Base-by-base conservation (phyloP, 1,284 basidiomycete genomes). In the Cryptococcus deneoformans region DNA sequence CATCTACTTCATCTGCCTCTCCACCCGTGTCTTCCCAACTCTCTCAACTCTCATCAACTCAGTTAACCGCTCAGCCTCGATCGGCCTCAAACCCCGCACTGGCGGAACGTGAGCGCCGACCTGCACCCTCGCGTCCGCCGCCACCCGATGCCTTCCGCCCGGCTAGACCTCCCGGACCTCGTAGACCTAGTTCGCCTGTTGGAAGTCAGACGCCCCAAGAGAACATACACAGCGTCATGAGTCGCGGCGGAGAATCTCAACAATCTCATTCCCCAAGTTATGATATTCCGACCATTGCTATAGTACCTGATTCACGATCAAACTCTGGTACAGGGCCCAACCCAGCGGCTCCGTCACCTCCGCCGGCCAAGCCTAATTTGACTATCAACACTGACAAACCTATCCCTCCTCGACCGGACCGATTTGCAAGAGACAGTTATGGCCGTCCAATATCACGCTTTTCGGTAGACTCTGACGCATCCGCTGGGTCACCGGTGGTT, bases 111-210 rank as follows among this genome's bases (percentile, higher is more conserved):
- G 51, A 57, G 52, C 37, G 54, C 54, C 12, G 53, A 49, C 20
- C 60, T 16, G 63, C 61, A 46, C 57, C 68, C 8, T 53, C 56
- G 47, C 57, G 69, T 20, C 73, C 76, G 6, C 66, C 75, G 0
- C 76, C 77, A 6, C 74, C 78, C 7, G 75, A 78, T 51, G 77
- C 77, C 8, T 79, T 79, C 52, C 65, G 76, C n/a, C 75, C 77
- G 60, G 50, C 59, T 65, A 29, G 52, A 39, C 58, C 55, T 38
- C 57, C 52, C 12, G 57, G 48, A 36, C 43, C 56, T 20, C 46
- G 53, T 34, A 29, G 53, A 38, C 56, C 52, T n/a, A 54, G 44
- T 38, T 47, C 55, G 2, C 35, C 44, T 12, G 14, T 44, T 16
- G 40, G 16, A 10, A 34, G 39, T 29, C 53, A 12, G n/a, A 34